Evolutionary conservation across 2,329 filamentous ascomycete species (phyloP).

Genomic region (Colletotrichum gigasporum): DNA sequence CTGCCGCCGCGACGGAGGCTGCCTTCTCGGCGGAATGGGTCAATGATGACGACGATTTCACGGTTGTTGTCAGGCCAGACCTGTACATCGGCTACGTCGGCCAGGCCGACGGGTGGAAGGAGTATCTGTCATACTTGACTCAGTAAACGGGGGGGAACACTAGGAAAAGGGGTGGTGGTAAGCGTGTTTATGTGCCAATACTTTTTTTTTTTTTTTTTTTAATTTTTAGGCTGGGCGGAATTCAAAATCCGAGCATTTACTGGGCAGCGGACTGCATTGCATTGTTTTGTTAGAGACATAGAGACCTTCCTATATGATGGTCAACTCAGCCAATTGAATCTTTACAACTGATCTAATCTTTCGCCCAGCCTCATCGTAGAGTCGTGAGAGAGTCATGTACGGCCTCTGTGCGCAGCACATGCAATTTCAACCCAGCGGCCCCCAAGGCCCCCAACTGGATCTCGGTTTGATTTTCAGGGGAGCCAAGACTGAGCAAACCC

Average conservation of each 20-base stretch:
- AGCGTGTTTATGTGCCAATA: neutral
- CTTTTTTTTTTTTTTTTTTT: neutral
- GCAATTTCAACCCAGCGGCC: neutral
- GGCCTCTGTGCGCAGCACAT: neutral
- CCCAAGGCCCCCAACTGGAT: neutral
- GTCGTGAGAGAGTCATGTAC: neutral
- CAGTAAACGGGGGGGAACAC: too few species aligned
- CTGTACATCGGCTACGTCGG: slow-evolving; percentile 51
- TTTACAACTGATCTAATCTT: neutral
- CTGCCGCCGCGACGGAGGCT: neutral
- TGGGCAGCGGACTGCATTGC: too few species aligned
- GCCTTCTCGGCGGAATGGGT: slow-evolving; percentile 44
- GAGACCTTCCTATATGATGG: neutral
- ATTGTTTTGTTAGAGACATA: too few species aligned
- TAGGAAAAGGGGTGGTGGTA: neutral
- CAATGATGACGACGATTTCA: slow-evolving; percentile 36
- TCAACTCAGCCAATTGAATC: neutral
- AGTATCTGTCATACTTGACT: slow-evolving; percentile 37
- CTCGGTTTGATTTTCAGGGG: neutral
- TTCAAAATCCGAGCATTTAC: neutral
- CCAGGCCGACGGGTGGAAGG: slow-evolving; percentile 36
- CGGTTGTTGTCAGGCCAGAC: slow-evolving; percentile 49
- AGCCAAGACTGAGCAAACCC: slow-evolving; percentile 1
- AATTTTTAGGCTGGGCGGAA: neutral
- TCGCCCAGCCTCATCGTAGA: too few species aligned